Base-by-base conservation (phyloP, 2,329 filamentous ascomycete genomes). In the Pyrenophora tritici-repentis region DNA sequence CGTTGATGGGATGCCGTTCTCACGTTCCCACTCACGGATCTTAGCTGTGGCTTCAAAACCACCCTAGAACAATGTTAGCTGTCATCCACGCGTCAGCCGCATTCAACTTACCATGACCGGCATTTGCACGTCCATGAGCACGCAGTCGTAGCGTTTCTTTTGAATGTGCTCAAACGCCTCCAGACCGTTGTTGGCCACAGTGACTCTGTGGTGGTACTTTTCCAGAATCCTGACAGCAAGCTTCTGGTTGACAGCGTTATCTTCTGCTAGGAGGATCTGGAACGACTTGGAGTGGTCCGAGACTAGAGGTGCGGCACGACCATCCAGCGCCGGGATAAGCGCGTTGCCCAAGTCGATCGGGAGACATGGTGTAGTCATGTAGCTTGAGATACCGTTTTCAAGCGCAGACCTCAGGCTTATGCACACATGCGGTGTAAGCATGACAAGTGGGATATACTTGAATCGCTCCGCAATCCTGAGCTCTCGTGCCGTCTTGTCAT, bases 41-140 rank as follows among this genome's bases (percentile, higher is more conserved):
- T 96, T 96, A 62, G 87, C 90, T 4, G 94, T 99, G 12, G 94
- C 92, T 76, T 99, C 94, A 71, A 99, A 97, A 37, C 94, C 94
- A 71, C 94, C 94, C 87, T 89, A 50, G 42, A 35, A 29, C 8
- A 16, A 46, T n/a, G 68, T 83, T 71, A 82, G 75, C 36, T 18
- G 6, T 17, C n/a, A 16, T 46, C 31, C 6, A 31, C 6, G 3
- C 37, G 9, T 53, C n/a, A 8, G 7, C 13, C 4, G 10, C 26
- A 1, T 17, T 52, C 13, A 41, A 59, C 85, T 78, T 77, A 89
- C 87, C 92, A 97, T 97, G 67, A 97, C 89, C n/a, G 94, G 94
- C 94, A 99, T 99, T 73, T 97, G 94, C 14, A 99, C 94, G 71
- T 99, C 94, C 94, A 99, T 99, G 41, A 99, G 82, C 59, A 99